Base-by-base conservation (phyloP, 2,329 filamentous ascomycete genomes). In the Trichoderma sp. region DNA sequence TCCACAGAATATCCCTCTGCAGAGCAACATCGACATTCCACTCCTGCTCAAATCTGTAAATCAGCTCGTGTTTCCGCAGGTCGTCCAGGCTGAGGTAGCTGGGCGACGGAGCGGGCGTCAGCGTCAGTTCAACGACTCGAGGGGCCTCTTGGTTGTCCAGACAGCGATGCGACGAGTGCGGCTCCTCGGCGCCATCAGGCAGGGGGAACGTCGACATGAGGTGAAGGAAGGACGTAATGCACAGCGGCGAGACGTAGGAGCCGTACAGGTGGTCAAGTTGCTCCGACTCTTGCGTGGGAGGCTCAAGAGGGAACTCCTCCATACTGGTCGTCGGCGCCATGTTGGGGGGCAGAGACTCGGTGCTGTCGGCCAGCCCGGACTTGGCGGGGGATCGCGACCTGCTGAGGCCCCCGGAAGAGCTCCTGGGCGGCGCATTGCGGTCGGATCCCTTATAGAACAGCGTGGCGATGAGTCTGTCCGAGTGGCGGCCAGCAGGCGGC, bases 1-100 rank as follows among this genome's bases (percentile, higher is more conserved):
- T 87, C 85, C 91, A 94, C 36, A 95, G 85, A 34, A 85, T 88
- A 78, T 95, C 93, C 53, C 82, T 82, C 81, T 97, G 93, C 73
- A 97, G 85, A 23, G 93, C 88, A 15, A 95, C 91, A 81, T 97
- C 93, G 53, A 96, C 91, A 77, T 94, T 95, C 93, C 93, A 97
- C 80, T 95, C 92, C 74, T 90, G 88, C 86, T 97, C 93, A 77
- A 97, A 97, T 20, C 90, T 88, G 84, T 93, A 94, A 72, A 97
- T 90, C 72, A 90, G 88, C 82, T 95, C 93, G 80, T 97, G 91
- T 78, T 92, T 92, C 74, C 93, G 88, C 76, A 97, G 83, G 75
- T 94, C 92, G 3, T 86, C 83, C 20, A 95, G 77, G 77, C 89
- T 84, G 76, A 93, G 81, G 81, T 92, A 93, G 76, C 89, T 86